Evolutionary conservation across 129 eudicot genomes (phyloP).

Genomic region (Ambrosia trifida): DNA sequence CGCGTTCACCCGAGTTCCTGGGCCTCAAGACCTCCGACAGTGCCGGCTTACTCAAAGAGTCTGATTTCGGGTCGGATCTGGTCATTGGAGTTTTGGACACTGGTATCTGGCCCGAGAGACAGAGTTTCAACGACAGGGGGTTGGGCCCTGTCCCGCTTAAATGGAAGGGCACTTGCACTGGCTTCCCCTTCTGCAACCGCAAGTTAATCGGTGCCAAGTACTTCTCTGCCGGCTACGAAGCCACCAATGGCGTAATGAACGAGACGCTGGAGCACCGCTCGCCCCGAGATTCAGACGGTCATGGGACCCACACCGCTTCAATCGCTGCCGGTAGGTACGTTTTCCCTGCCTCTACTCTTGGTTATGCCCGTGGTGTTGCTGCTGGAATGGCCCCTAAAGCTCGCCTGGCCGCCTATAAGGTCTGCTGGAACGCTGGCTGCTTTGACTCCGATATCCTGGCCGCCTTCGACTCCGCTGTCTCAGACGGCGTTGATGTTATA

Average conservation of each 20-base stretch:
- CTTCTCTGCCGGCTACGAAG: constrained; percentile 69
- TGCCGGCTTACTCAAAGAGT: constrained; percentile 61
- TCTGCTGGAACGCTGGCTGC: constrained; percentile 86
- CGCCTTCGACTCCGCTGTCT: constrained; percentile 81
- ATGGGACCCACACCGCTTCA: constrained; percentile 96
- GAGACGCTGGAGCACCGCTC: constrained; percentile 70
- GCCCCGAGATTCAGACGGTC: constrained; percentile 85
- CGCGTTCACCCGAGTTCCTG: constrained; percentile 81
- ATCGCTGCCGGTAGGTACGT: constrained; percentile 93
- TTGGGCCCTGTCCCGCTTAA: constrained; percentile 67
- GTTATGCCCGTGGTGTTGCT: constrained; percentile 89
- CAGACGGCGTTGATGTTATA: constrained; percentile 89
- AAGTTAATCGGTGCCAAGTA: constrained; percentile 79
- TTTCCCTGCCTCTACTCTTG: constrained; percentile 75
- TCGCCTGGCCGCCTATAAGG: constrained; percentile 85
- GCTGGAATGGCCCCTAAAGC: constrained; percentile 98
- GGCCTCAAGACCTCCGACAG: constrained; percentile 60
- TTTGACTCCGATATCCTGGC: constrained; percentile 92
- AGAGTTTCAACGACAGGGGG: constrained; percentile 67
- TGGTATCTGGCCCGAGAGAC: constrained; percentile 90
- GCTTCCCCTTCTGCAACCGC: constrained; percentile 65
- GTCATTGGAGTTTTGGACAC: constrained; percentile 87
- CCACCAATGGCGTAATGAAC: constrained; percentile 75
- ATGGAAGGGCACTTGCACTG: constrained; percentile 73
- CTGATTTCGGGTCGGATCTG: constrained; percentile 91